Conservation (phyloP, 495 filamentous ascomycete species). For the Penicillium silybi region DNA sequence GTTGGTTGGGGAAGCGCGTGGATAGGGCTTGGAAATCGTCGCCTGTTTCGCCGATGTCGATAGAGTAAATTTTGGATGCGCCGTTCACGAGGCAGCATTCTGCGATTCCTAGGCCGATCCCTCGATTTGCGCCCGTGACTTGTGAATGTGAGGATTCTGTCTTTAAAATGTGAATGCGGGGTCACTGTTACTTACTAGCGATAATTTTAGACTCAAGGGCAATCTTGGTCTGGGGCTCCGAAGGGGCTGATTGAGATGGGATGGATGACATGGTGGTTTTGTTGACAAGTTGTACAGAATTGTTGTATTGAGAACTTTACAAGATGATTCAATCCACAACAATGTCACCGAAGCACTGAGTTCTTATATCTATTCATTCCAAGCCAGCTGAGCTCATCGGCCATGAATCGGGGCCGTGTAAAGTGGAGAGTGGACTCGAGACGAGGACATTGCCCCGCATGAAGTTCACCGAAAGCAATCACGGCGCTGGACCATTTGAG, state of each 20-base stretch:
- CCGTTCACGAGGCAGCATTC: conserved; percentile 38
- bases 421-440: neutral
- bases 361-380: no score
- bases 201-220: conserved; percentile 15
- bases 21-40: conserved; percentile 33
- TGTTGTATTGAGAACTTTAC: no score
- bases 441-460: neutral
- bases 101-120: conserved; percentile 36
- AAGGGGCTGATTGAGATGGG: conserved; percentile 3
- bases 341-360: no score
- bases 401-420: neutral
- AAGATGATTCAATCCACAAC: no score
- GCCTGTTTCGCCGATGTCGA: conserved; percentile 37
- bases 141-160: no score
- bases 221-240: conserved; percentile 14
- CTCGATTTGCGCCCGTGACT: conserved; percentile 39
- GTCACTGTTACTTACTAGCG: conserved; percentile 7
- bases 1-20: conserved; percentile 23
- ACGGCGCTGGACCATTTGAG: no score
- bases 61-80: conserved; percentile 36
- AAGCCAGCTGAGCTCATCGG: no score
- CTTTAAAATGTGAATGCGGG: no score
- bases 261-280: conserved; percentile 7
- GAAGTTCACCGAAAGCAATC: no score
- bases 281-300: no score